Conservation (phyloP, 495 filamentous ascomycete species). For the Aspergillus diversus region DNA sequence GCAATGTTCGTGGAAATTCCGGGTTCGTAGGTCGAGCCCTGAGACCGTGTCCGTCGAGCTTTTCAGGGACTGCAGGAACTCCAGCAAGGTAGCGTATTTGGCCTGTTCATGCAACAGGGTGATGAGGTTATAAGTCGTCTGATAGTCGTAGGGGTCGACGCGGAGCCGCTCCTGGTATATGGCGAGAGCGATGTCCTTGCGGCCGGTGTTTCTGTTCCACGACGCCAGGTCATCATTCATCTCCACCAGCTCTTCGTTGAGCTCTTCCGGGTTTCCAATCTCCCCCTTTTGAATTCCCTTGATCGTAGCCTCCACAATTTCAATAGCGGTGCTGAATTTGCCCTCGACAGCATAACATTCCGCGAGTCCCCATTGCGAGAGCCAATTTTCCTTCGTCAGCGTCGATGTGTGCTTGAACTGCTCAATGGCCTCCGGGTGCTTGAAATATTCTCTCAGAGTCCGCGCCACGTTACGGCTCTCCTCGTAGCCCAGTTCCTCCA, state of each 20-base stretch:
- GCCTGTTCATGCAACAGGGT: background rate
- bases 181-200: background rate
- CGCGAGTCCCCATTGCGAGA: background rate
- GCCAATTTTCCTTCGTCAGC: background rate
- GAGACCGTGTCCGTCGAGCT: background rate
- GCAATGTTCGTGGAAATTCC: background rate
- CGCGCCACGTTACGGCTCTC: conserved; percentile 1
- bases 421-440: background rate
- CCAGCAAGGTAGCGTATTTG: background rate
- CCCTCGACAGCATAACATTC: background rate
- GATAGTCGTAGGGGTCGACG: background rate
- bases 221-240: background rate
- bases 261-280: too few relatives aligned
- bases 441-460: background rate
- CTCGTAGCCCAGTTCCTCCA: background rate
- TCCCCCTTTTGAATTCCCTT: background rate
- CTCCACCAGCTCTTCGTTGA: background rate
- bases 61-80: background rate
- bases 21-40: background rate
- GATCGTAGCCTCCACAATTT: background rate
- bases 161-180: background rate
- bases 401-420: background rate
- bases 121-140: background rate
- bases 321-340: background rate
- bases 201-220: background rate